Evolutionary conservation across 2,329 filamentous ascomycete species (phyloP).

Genomic region (Xylariales sp.): DNA sequence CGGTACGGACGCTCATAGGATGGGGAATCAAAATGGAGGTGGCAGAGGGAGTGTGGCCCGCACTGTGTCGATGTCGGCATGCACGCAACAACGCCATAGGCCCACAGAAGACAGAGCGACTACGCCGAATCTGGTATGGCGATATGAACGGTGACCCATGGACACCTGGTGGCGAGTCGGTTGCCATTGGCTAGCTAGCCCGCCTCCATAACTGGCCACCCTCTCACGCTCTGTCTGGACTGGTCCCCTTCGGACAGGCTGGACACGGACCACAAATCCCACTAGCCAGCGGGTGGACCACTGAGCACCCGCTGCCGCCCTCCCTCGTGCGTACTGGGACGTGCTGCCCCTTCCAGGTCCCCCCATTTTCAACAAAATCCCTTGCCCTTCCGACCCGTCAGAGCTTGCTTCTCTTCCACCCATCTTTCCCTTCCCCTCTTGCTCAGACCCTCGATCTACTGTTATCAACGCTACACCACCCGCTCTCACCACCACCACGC

Average conservation of each 20-base stretch:
- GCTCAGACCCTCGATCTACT: background rate
- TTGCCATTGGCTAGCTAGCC: conserved; percentile 1
- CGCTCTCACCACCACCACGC: background rate
- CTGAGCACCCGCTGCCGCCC: conserved; percentile 6
- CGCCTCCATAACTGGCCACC: conserved; percentile 2
- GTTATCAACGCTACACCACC: background rate
- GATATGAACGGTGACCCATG: too few relatives aligned
- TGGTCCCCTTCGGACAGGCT: conserved; percentile 5
- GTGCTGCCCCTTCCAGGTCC: conserved; percentile 1
- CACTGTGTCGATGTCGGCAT: too few relatives aligned
- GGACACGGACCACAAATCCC: background rate
- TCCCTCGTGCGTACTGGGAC: conserved; percentile 8
- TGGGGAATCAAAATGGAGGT: too few relatives aligned
- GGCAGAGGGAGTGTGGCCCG: too few relatives aligned
- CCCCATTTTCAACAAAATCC: conserved; percentile 9
- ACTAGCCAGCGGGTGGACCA: too few relatives aligned
- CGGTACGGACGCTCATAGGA: too few relatives aligned
- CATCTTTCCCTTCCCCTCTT: conserved; percentile 3
- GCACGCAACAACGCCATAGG: background rate
- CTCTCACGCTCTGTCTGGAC: too few relatives aligned
- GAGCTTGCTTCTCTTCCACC: background rate
- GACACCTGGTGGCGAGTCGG: conserved; percentile 3
- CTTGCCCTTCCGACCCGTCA: conserved; percentile 8
- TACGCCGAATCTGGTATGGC: conserved; percentile 5
- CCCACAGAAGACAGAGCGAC: background rate